A percentile compares a stretch with the other conserved stretches of the same genome.
phyloP scores from a whole-genome alignment of 108 stramenopile genomes.

The Nannochloropsis gaditana region DNA sequence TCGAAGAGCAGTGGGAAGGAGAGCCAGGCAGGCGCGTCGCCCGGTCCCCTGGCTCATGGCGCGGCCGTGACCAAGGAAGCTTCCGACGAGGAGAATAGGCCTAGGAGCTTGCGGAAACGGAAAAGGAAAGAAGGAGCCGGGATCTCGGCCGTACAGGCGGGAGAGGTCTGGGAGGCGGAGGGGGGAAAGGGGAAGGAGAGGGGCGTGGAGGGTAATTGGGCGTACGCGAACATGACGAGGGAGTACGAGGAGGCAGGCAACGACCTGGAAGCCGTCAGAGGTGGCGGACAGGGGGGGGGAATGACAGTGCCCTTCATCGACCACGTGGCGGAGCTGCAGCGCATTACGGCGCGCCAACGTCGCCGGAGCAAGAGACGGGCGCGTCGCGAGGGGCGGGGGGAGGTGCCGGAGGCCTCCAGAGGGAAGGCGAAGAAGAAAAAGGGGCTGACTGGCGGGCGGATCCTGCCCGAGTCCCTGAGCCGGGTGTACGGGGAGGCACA shows the following conservation, averaged over 20 bases:
- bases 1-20: background rate
- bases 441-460: background rate
- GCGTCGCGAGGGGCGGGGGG: background rate
- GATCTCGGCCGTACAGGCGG: background rate
- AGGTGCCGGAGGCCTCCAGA: background rate
- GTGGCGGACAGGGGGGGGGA: background rate
- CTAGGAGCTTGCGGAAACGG: background rate
- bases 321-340: background rate
- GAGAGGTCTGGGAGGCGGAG: background rate
- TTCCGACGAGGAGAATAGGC: too few species aligned
- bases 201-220: background rate
- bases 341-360: background rate
- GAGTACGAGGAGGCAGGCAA: background rate
- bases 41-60: too few species aligned
- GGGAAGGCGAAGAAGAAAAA: background rate
- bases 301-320: slow-evolving; percentile 9
- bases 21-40: too few species aligned
- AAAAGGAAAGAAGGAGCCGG: background rate
- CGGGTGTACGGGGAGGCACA: background rate
- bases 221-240: slow-evolving; percentile 9
- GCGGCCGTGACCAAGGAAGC: too few species aligned
- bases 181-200: background rate
- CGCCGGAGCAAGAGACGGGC: background rate
- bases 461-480: background rate
- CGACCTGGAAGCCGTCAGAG: background rate